Percentiles rank a stretch among this genome's conserved stretches.
Evolutionary conservation across 78 protist species (phyloP).

Genomic region (Speleostelium caveatum): DNA sequence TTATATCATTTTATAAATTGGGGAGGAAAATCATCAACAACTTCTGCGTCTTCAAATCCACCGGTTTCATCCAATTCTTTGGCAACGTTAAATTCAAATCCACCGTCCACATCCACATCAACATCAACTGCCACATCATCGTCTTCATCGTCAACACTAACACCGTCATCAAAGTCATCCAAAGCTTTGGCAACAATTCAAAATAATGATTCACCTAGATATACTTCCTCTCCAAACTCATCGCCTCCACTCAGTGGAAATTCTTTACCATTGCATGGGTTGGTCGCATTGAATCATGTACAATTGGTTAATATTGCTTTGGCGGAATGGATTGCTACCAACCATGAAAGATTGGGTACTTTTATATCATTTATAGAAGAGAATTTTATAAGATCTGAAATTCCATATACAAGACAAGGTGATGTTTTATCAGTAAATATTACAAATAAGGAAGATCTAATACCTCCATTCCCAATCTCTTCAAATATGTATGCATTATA

Average conservation of each 20-base stretch:
- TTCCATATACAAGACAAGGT: constrained; percentile 44
- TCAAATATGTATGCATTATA: not conserved
- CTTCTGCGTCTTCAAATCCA: not conserved
- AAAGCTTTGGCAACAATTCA: not conserved
- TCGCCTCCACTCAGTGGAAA: not conserved
- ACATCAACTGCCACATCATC: not conserved
- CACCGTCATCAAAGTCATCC: not conserved
- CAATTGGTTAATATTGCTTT: constrained; percentile 47
- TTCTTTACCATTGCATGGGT: constrained; percentile 46
- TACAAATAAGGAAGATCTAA: constrained; percentile 24
- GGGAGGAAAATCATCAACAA: constrained; percentile 1
- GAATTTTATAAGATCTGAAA: constrained; percentile 38
- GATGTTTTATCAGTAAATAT: constrained; percentile 7
- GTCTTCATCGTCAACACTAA: not conserved
- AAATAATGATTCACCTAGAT: not conserved
- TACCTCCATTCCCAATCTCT: constrained; percentile 2
- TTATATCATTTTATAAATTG: constrained; percentile 56
- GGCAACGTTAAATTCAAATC: not conserved
- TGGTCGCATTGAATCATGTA: constrained; percentile 62
- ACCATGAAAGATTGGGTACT: constrained; percentile 61
- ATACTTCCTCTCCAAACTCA: not conserved
- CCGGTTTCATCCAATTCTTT: not conserved
- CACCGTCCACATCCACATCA: not conserved
- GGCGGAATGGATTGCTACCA: constrained; percentile 61
- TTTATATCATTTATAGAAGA: constrained; percentile 2